These are phyloP conservation scores for Xylaria intraflava DNA, from an alignment of 495 filamentous ascomycete species.

Conservation along the genomic window DNA sequence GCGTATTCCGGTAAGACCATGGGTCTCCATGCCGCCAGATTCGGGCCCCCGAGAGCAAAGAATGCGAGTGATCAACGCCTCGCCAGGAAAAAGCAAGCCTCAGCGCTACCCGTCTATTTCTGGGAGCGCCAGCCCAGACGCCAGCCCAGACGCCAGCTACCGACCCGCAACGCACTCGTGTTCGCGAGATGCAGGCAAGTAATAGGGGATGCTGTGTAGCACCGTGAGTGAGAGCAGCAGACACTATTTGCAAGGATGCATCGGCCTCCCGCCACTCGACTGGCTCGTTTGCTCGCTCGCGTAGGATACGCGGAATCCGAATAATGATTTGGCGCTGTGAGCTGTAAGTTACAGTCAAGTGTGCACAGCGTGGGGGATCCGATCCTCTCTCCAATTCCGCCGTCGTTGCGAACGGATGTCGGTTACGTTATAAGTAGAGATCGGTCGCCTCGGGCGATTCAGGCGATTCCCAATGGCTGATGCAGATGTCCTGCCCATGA, in stretches of 20 bases:
- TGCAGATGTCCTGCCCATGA: no score
- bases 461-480: background rate
- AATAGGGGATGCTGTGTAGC: no score
- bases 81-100: background rate
- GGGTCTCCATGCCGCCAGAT: background rate
- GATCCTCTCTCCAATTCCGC: conserved; percentile 1
- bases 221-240: background rate
- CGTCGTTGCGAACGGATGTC: background rate
- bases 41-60: background rate
- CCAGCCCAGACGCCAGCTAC: background rate
- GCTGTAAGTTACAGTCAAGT: conserved; percentile 11
- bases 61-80: background rate
- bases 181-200: conserved; percentile 8
- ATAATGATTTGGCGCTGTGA: background rate
- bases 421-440: conserved; percentile 1
- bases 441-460: background rate
- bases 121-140: background rate
- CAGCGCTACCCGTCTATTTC: background rate
- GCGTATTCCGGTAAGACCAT: background rate
- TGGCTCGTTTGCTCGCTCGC: conserved; percentile 1
- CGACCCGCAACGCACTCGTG: conserved; percentile 9
- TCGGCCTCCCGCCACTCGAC: background rate
- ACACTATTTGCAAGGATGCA: background rate
- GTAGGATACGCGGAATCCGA: conserved; percentile 2
- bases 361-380: conserved; percentile 4